Evolutionary conservation across 1,284 basidiomycete genomes (phyloP).

Genomic region (Vanrija pseudolonga): DNA sequence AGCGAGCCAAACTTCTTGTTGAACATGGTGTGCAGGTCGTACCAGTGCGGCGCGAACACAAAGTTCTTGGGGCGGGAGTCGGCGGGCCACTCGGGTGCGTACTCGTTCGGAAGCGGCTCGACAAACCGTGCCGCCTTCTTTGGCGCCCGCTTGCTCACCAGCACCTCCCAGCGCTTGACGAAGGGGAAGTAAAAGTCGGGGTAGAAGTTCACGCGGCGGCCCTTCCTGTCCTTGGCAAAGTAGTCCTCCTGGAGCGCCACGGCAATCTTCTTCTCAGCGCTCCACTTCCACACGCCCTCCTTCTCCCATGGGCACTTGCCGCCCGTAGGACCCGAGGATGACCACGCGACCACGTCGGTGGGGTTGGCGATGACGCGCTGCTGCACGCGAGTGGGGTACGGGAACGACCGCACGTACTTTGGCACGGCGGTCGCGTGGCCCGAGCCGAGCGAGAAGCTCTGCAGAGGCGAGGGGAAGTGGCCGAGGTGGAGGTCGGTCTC

Average conservation of each 20-base stretch:
- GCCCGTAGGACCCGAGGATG: slow-evolving; percentile 62
- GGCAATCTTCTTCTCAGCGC: slow-evolving; percentile 62
- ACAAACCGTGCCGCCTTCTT: slow-evolving; percentile 60
- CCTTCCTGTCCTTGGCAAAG: slow-evolving; percentile 65
- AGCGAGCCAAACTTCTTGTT: slow-evolving; percentile 74
- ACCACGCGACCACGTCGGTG: slow-evolving; percentile 63
- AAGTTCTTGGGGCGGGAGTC: slow-evolving; percentile 65
- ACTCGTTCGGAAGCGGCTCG: slow-evolving; percentile 90
- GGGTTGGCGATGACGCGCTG: slow-evolving; percentile 52
- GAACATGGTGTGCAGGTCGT: slow-evolving; percentile 83
- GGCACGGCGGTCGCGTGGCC: slow-evolving; percentile 71
- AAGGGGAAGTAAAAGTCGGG: slow-evolving; percentile 82
- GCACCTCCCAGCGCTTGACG: slow-evolving; percentile 64
- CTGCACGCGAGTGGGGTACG: slow-evolving; percentile 64
- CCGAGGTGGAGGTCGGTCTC: slow-evolving; percentile 90
- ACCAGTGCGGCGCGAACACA: slow-evolving; percentile 91
- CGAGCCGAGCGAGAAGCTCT: slow-evolving; percentile 78
- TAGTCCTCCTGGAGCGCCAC: slow-evolving; percentile 82
- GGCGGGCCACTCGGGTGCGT: slow-evolving; percentile 70
- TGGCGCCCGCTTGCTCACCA: slow-evolving; percentile 53
- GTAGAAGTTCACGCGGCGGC: slow-evolving; percentile 76
- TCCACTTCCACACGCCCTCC: slow-evolving; percentile 93
- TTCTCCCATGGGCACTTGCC: slow-evolving; percentile 81
- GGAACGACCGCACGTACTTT: slow-evolving; percentile 75
- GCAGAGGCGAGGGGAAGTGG: slow-evolving; percentile 72